phyloP scores from a whole-genome alignment of 495 filamentous ascomycete genomes.

The Xylaria longipes region DNA sequence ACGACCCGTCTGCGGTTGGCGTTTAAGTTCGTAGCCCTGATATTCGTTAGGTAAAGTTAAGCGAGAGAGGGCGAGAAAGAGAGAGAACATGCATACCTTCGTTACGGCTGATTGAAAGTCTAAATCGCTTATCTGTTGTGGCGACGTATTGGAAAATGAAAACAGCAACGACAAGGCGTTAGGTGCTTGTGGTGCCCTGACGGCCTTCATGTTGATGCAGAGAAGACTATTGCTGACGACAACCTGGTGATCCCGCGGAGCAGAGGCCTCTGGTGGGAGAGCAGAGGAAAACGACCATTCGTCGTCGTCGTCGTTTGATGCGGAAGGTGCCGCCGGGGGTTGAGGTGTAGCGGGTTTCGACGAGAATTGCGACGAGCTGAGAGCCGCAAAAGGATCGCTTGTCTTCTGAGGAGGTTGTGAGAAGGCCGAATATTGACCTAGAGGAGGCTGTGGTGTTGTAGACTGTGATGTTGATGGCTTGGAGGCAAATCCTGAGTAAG shows the following conservation, averaged over 20 bases:
- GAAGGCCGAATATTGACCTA: slow-evolving; percentile 51
- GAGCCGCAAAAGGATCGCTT: slow-evolving; percentile 74
- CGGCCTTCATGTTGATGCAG: slow-evolving; percentile 59
- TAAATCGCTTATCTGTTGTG: slow-evolving; percentile 73
- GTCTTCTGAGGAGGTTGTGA: slow-evolving; percentile 49
- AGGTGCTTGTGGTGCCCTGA: slow-evolving; percentile 50
- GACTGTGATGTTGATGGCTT: slow-evolving; percentile 47
- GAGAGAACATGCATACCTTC: slow-evolving; percentile 65
- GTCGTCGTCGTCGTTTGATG: slow-evolving; percentile 74
- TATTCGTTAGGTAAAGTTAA: not conserved
- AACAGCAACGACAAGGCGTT: slow-evolving; percentile 68
- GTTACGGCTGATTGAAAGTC: slow-evolving; percentile 93
- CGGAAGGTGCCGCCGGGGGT: slow-evolving; percentile 41
- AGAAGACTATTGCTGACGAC: slow-evolving; percentile 57
- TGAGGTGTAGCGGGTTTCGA: slow-evolving; percentile 48
- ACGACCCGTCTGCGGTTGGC: slow-evolving; percentile 83
- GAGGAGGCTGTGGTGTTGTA: slow-evolving; percentile 55
- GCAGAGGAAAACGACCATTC: slow-evolving; percentile 96
- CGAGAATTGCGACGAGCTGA: slow-evolving; percentile 63
- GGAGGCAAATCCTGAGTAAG: slow-evolving; percentile 64
- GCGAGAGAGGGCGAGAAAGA: slow-evolving; percentile 21
- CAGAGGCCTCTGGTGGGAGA: slow-evolving; percentile 66
- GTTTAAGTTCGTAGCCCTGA: slow-evolving; percentile 78
- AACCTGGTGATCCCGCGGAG: slow-evolving; percentile 54
- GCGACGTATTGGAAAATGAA: slow-evolving; percentile 79